Evolutionary conservation across 371 early-diverging fungal species (phyloP).

Genomic region (Nematocida displodere): DNA sequence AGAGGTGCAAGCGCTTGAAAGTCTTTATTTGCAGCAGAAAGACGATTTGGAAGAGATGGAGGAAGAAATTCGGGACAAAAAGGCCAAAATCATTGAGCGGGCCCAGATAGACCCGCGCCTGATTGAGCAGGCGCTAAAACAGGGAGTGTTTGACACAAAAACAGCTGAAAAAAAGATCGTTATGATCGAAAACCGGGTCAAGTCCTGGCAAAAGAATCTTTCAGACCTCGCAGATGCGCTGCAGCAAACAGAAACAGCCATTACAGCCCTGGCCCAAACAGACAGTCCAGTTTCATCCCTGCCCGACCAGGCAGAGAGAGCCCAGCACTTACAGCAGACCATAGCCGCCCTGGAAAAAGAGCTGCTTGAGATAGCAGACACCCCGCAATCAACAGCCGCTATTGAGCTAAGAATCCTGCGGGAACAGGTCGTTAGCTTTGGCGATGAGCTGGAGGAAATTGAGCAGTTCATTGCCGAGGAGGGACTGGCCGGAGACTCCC

Average conservation of each 20-base stretch:
- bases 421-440: constrained; percentile 15
- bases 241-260: background rate
- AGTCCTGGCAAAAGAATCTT: background rate
- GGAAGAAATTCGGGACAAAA: background rate
- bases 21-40: no score
- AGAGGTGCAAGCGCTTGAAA: background rate
- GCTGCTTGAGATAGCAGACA: constrained; percentile 15
- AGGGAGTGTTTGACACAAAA: constrained; percentile 5
- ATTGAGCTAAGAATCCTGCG: constrained; percentile 45
- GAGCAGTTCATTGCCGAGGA: constrained; percentile 46
- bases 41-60: background rate
- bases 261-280: background rate
- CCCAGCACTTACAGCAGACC: background rate
- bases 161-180: background rate
- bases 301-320: background rate
- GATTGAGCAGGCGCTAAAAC: background rate
- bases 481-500: constrained; percentile 12
- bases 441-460: constrained; percentile 44
- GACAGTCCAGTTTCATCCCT: background rate
- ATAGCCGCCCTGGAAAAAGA: constrained; percentile 19
- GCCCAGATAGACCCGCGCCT: background rate
- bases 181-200: background rate
- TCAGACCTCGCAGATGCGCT: background rate
- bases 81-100: background rate
- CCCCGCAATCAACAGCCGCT: background rate